Base-by-base conservation (phyloP, 257 asterid species). In the Plantago major region DNA sequence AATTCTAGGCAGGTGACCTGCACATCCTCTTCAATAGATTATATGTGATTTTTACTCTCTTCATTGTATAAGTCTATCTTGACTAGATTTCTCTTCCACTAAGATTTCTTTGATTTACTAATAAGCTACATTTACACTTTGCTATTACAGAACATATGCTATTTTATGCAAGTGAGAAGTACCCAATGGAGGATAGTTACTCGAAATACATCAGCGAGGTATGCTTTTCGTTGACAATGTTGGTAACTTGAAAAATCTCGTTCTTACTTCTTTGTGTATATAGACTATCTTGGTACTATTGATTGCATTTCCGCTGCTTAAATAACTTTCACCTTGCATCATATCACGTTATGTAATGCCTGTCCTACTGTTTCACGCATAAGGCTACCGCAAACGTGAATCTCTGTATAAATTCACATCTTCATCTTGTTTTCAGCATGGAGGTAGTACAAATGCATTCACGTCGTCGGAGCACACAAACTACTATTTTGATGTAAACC, bases 381-480 rank as follows among this genome's bases (percentile, higher is more conserved):
- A 43, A 11, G 53, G 51, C 63, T 67, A 45, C 55, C 64, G 59
- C 17, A 55, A 56, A 55, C 15, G 38, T 55, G 42, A 60, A 37
- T 53, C 38, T 42, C 28, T 58, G 18, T 60, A 13, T 42, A 37
- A 55, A n/a, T 44, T 61, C 69, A 14, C 63, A 17, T 53, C 30
- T 67, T 63, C 63, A 19, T 53, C 30, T 67, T 61, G 10, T 48
- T 72, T 69, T 60, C 67, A 93, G 99, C 95, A 89, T 73, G 97
- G 97, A 48, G 99, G 99, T 67, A 89, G 94, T 76, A 89, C 95
- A 56, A 93, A 93, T 84, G 99, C 99, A 55, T 93, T 86, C 79
- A 93, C 99, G 14, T 57, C 94, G 46, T 73, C 94, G 55, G 94
- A 86, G 74, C 79, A 87, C 74, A 89, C 99, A 78, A 89, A 89